A percentile compares a stretch with the other conserved stretches of the same genome.
Evolutionary conservation across 768 basidiomycete genomes (phyloP).

Genomic region (Lentinula boryana): DNA sequence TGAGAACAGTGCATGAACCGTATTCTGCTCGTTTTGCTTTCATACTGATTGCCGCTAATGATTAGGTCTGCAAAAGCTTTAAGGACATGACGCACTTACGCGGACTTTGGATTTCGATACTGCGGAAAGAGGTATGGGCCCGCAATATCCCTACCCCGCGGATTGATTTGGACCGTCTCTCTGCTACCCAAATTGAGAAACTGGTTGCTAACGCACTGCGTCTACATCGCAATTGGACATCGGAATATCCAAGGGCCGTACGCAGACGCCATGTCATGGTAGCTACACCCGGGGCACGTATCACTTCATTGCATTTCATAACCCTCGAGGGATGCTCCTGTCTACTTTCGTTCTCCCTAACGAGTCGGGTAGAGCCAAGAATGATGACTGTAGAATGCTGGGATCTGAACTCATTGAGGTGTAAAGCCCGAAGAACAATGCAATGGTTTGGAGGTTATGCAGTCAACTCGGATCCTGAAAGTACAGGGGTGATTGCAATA

Average conservation of each 20-base stretch:
- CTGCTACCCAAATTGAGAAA: conserved; percentile 38
- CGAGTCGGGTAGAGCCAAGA: conserved; percentile 13
- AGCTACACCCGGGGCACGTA: conserved; percentile 22
- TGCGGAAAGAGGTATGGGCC: neutral
- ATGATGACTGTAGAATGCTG: conserved; percentile 47
- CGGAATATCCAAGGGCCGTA: conserved; percentile 26
- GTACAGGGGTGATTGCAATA: conserved; percentile 33
- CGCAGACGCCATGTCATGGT: conserved; percentile 20
- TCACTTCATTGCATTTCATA: conserved; percentile 42
- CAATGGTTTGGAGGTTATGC: conserved; percentile 35
- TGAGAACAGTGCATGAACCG: neutral
- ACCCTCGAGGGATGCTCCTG: conserved; percentile 34
- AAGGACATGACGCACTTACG: neutral
- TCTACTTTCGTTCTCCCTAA: conserved; percentile 39
- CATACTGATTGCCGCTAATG: neutral
- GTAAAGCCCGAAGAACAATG: conserved; percentile 35
- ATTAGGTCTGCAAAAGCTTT: neutral
- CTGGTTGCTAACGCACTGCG: conserved; percentile 31
- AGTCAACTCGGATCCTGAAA: conserved; percentile 34
- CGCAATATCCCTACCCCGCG: neutral
- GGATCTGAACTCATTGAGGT: conserved; percentile 38
- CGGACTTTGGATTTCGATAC: neutral
- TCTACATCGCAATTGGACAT: conserved; percentile 46
- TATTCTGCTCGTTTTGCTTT: neutral
- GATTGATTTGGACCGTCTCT: conserved; percentile 24